phyloP scores from a whole-genome alignment of 148 eudicot species.

The Polygonum maritimum region DNA sequence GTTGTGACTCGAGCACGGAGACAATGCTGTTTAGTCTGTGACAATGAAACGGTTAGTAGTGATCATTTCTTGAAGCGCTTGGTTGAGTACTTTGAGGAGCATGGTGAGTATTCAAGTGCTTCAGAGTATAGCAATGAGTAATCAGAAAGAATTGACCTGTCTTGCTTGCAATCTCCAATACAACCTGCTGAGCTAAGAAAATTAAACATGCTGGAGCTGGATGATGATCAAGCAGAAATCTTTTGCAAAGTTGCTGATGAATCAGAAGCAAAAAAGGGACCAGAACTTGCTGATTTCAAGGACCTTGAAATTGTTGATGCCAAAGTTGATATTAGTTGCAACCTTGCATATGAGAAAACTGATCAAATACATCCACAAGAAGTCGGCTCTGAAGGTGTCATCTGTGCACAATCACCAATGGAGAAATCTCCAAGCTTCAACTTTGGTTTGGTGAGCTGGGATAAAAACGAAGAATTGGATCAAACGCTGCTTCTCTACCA shows the following conservation, averaged over 20 bases:
- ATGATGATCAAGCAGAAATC: background rate
- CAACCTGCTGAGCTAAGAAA: background rate
- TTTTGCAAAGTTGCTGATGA: background rate
- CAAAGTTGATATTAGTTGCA: background rate
- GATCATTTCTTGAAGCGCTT: slow-evolving; percentile 83
- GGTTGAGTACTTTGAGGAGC: slow-evolving; percentile 85
- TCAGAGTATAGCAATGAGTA: slow-evolving; percentile 60
- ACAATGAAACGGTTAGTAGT: slow-evolving; percentile 83
- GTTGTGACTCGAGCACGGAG: slow-evolving; percentile 98
- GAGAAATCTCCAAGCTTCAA: slow-evolving; percentile 1
- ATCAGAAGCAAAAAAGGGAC: background rate
- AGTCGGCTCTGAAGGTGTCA: background rate
- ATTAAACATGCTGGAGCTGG: background rate
- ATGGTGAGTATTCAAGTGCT: slow-evolving; percentile 92
- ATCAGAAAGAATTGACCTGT: background rate
- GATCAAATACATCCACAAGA: background rate
- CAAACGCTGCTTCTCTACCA: background rate
- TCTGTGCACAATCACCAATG: background rate
- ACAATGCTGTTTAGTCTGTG: slow-evolving; percentile 86
- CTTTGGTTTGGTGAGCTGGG: background rate
- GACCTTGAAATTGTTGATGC: background rate
- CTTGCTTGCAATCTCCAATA: background rate
- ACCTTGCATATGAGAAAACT: too few relatives aligned
- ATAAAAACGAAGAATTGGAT: background rate
- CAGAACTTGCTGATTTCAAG: background rate